A percentile compares a stretch with the other conserved stretches of the same genome.
Conservation (phyloP, 2,329 filamentous ascomycete species). For the Lachnellula cervina region DNA sequence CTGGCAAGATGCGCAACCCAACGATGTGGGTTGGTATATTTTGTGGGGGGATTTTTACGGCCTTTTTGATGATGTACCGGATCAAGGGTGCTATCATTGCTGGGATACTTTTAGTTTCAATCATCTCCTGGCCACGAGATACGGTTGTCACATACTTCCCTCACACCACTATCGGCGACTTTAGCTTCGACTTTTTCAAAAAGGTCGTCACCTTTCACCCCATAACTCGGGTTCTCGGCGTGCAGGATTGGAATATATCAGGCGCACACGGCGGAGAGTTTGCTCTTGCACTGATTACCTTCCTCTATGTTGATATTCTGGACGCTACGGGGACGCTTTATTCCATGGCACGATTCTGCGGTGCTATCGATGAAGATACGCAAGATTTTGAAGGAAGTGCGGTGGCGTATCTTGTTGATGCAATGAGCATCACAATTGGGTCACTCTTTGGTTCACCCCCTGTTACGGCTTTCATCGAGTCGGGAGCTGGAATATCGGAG, state of each 20-base stretch:
- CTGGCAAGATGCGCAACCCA: constrained; percentile 74
- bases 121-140: constrained; percentile 80
- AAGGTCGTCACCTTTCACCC: constrained; percentile 80
- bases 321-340: constrained; percentile 84
- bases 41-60: constrained; percentile 75
- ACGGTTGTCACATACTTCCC: constrained; percentile 80
- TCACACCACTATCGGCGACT: constrained; percentile 62
- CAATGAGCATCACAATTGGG: constrained; percentile 73
- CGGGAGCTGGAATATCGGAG: constrained; percentile 84
- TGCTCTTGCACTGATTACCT: constrained; percentile 78
- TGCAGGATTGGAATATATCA: constrained; percentile 68
- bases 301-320: constrained; percentile 86
- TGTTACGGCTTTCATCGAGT: constrained; percentile 83
- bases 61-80: constrained; percentile 76
- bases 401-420: constrained; percentile 78
- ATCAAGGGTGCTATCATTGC: constrained; percentile 83
- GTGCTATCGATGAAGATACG: constrained; percentile 73
- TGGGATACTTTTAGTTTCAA: constrained; percentile 76
- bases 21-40: constrained; percentile 88
- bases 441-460: constrained; percentile 73
- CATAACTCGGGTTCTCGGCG: constrained; percentile 63
- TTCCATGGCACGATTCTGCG: constrained; percentile 81
- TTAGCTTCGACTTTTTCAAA: constrained; percentile 79
- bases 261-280: constrained; percentile 66
- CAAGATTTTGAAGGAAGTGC: constrained; percentile 86